These are phyloP conservation scores for Fusarium verrucosum DNA, from an alignment of 2,329 filamentous ascomycete species.

Conservation along the genomic window DNA sequence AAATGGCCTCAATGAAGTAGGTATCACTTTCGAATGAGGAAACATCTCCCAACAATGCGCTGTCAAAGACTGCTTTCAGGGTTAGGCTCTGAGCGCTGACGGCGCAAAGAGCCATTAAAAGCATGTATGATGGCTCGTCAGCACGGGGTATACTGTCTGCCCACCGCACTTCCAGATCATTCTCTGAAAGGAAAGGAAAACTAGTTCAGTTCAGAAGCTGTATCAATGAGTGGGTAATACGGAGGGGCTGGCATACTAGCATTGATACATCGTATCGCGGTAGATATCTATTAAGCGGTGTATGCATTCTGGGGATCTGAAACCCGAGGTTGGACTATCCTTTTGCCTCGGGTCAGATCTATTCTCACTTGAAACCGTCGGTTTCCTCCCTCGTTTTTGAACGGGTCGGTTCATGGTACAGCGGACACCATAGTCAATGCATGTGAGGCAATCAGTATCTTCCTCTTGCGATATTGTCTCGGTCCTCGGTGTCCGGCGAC, in stretches of 20 bases:
- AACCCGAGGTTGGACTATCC: neutral
- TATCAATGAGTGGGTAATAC: fast-evolving
- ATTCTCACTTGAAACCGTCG: neutral
- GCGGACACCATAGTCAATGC: neutral
- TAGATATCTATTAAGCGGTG: neutral
- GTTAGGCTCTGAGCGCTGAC: conserved; percentile 1
- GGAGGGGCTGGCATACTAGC: neutral
- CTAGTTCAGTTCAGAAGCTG: neutral
- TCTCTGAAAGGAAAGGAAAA: conserved; percentile 1
- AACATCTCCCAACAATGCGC: neutral
- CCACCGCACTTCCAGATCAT: neutral
- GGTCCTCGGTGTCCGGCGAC: neutral
- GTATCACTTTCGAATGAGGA: neutral
- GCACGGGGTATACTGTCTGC: neutral
- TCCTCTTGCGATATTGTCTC: no score
- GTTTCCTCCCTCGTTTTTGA: neutral
- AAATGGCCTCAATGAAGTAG: neutral
- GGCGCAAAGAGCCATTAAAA: neutral
- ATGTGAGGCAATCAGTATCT: neutral
- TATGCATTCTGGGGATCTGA: neutral
- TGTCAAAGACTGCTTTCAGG: conserved; percentile 1
- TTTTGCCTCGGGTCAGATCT: fast-evolving
- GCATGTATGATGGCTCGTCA: neutral
- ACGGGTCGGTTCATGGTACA: neutral
- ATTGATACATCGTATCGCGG: conserved; percentile 1